Conservation (phyloP, 148 eudicot genomes). For the Arbutus unedo region DNA sequence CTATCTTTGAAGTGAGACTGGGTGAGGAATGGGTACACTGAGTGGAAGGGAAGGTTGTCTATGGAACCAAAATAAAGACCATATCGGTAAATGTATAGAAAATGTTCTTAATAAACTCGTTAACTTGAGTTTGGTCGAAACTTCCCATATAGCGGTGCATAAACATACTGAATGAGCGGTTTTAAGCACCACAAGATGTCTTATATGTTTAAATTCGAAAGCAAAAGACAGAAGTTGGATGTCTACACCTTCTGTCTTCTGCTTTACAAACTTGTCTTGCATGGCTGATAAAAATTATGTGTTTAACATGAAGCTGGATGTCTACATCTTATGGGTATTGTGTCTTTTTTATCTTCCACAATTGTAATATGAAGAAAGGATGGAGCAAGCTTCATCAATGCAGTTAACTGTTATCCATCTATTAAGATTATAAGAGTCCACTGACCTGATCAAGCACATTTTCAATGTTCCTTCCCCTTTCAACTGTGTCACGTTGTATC, state of each 20-base stretch:
- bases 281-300: neutral
- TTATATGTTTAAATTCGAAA: neutral
- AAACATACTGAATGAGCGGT: neutral
- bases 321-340: neutral
- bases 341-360: neutral
- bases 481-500: conserved; percentile 80
- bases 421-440: neutral
- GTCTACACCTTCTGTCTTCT: too few species aligned
- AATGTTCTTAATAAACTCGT: too few species aligned
- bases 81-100: too few species aligned
- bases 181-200: neutral
- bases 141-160: too few species aligned
- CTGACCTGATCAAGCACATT: conserved; percentile 82
- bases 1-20: too few species aligned
- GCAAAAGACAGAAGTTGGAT: neutral
- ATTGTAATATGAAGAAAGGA: neutral
- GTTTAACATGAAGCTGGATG: neutral
- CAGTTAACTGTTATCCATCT: too few species aligned
- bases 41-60: too few species aligned
- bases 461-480: conserved; percentile 74
- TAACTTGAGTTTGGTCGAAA: too few species aligned
- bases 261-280: too few species aligned
- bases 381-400: neutral
- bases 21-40: too few species aligned
- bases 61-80: too few species aligned